A percentile compares a stretch with the other conserved stretches of the same genome.
phyloP scores from a whole-genome alignment of 2,329 filamentous ascomycete species.

The Fusarium nodosum region DNA sequence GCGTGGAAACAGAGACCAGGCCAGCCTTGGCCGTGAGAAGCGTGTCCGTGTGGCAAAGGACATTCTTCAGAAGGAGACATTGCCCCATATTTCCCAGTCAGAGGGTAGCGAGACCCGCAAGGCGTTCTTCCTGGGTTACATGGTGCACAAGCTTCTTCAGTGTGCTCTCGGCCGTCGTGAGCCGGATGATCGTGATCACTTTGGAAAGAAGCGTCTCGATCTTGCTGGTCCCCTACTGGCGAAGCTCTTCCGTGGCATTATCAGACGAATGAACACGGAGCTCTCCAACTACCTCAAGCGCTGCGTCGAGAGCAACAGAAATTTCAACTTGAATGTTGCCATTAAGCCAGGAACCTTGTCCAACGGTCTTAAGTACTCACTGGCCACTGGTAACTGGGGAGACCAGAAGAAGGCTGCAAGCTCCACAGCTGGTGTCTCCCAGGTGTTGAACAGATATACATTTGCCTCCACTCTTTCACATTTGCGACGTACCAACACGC shows the following conservation, averaged over 20 bases:
- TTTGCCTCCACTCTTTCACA: constrained; percentile 97
- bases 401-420: constrained; percentile 98
- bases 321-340: constrained; percentile 91
- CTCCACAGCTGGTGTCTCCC: constrained; percentile 95
- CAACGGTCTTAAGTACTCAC: constrained; percentile 94
- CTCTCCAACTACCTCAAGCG: constrained; percentile 91
- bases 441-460: constrained; percentile 97
- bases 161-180: constrained; percentile 93
- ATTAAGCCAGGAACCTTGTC: constrained; percentile 93
- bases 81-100: constrained; percentile 95
- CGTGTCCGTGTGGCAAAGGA: constrained; percentile 94
- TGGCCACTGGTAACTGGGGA: constrained; percentile 98
- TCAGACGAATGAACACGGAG: constrained; percentile 91
- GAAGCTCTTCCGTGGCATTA: constrained; percentile 94
- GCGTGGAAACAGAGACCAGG: constrained; percentile 75
- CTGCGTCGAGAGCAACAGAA: constrained; percentile 88
- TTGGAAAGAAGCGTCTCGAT: constrained; percentile 98
- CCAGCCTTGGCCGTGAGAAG: constrained; percentile 81
- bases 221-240: constrained; percentile 93
- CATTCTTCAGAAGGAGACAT: constrained; percentile 95
- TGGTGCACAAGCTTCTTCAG: constrained; percentile 96
- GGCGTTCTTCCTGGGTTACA: constrained; percentile 98
- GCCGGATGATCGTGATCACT: constrained; percentile 97
- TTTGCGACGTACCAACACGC: constrained; percentile 96
- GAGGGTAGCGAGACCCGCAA: constrained; percentile 96